These are phyloP conservation scores for Aspergillus viridinutans DNA, from an alignment of 2,329 filamentous ascomycete species.

Conservation along the genomic window DNA sequence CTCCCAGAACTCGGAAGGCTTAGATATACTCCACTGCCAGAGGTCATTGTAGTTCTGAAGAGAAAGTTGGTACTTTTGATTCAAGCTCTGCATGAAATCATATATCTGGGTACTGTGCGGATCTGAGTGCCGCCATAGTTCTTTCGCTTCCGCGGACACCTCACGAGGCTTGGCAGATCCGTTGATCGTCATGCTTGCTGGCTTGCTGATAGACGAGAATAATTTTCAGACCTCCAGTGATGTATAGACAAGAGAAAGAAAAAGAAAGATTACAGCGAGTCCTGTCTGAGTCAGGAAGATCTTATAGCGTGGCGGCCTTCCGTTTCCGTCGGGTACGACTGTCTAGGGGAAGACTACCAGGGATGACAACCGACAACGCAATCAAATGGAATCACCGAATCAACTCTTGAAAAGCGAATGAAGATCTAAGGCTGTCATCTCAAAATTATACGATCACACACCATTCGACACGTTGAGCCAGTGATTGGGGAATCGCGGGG, in stretches of 20 bases:
- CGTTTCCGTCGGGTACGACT: background rate
- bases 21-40: conserved; percentile 77
- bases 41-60: conserved; percentile 69
- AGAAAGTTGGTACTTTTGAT: conserved; percentile 59
- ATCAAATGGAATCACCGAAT: background rate
- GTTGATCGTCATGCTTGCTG: conserved; percentile 10
- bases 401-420: background rate
- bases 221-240: background rate
- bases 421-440: background rate
- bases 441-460: background rate
- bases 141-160: conserved; percentile 22
- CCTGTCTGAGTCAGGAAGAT: background rate
- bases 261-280: background rate
- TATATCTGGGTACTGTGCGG: conserved; percentile 67
- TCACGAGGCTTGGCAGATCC: conserved; percentile 2
- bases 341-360: background rate
- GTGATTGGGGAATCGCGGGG: conserved; percentile 2
- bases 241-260: background rate
- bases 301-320: background rate
- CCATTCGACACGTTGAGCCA: background rate
- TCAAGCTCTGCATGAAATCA: conserved; percentile 66
- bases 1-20: conserved; percentile 75
- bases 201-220: background rate
- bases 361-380: background rate
- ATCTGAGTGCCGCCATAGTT: conserved; percentile 68